Evolutionary conservation across 139 green algal genomes (phyloP).

Genomic region (Penium margaritaceum): DNA sequence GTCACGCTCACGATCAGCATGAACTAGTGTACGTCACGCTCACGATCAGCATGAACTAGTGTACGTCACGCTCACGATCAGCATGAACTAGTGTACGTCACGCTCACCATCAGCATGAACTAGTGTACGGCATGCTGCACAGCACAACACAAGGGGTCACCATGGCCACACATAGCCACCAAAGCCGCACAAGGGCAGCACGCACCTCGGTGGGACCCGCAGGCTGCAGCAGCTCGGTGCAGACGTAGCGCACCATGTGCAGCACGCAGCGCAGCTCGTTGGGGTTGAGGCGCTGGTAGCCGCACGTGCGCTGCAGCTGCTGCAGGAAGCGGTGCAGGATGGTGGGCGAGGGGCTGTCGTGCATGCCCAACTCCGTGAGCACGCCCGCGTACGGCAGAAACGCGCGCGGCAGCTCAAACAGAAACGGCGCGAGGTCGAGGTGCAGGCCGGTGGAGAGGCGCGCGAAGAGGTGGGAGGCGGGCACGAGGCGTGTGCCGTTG

Average conservation of each 20-base stretch:
- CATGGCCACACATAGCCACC: no score
- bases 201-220: no score
- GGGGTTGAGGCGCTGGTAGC: slow-evolving; percentile 45
- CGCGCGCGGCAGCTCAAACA: slow-evolving; percentile 56
- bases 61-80: no score
- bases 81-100: no score
- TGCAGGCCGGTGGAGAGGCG: slow-evolving; percentile 31
- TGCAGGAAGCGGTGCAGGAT: slow-evolving; percentile 32
- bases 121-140: no score
- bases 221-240: no score
- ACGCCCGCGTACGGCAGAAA: slow-evolving; percentile 46
- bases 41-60: no score
- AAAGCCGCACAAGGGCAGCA: no score
- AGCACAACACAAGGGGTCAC: no score
- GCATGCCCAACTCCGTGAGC: slow-evolving; percentile 53
- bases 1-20: no score
- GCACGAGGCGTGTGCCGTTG: slow-evolving; percentile 53
- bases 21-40: no score
- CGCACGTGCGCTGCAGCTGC: slow-evolving; percentile 12
- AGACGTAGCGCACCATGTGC: slow-evolving; percentile 47
- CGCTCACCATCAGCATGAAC: no score
- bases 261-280: slow-evolving; percentile 56
- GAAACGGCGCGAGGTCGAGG: slow-evolving; percentile 59
- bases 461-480: slow-evolving; percentile 51
- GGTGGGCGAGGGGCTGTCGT: slow-evolving; percentile 40